Conservation (phyloP, 2,329 filamentous ascomycete genomes). For the Clonostachys chloroleuca region DNA sequence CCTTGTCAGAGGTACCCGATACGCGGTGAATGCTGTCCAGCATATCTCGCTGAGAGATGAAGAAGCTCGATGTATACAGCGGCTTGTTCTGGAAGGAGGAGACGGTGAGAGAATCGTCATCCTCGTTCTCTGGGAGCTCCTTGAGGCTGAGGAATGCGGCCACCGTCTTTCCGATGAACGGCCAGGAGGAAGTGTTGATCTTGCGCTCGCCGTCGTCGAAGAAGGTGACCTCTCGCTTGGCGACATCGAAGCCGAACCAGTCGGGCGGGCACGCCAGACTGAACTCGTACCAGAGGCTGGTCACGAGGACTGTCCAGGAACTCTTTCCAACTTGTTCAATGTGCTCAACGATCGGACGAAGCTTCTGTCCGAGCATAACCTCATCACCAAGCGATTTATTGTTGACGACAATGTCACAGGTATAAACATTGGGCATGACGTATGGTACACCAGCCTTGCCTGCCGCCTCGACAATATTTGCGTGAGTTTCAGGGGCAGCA, state of each 20-base stretch:
- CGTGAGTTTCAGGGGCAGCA: constrained; percentile 38
- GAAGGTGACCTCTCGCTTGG: constrained; percentile 30
- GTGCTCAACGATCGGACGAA: too few species aligned
- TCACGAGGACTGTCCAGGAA: constrained; percentile 42
- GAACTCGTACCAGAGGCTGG: constrained; percentile 50
- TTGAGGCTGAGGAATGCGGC: constrained; percentile 41
- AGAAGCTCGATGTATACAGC: constrained; percentile 52
- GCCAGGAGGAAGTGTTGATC: constrained; percentile 53
- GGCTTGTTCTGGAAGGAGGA: constrained; percentile 32
- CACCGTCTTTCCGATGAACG: constrained; percentile 51
- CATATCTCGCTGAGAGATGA: constrained; percentile 59
- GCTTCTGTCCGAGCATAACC: too few species aligned
- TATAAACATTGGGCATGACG: constrained; percentile 50
- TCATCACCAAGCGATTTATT: neutral
- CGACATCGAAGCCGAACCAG: constrained; percentile 43
- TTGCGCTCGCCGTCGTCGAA: constrained; percentile 50
- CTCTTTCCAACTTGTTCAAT: too few species aligned
- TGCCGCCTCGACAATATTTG: constrained; percentile 48
- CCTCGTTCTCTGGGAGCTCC: constrained; percentile 30
- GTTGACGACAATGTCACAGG: constrained; percentile 29
- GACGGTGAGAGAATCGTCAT: constrained; percentile 27
- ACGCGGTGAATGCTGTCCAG: constrained; percentile 56
- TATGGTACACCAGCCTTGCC: constrained; percentile 49
- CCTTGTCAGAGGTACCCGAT: constrained; percentile 47
- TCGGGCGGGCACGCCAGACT: constrained; percentile 30